Evolutionary conservation across 495 filamentous ascomycete genomes (phyloP).

Genomic region (Apiosordaria backusii): DNA sequence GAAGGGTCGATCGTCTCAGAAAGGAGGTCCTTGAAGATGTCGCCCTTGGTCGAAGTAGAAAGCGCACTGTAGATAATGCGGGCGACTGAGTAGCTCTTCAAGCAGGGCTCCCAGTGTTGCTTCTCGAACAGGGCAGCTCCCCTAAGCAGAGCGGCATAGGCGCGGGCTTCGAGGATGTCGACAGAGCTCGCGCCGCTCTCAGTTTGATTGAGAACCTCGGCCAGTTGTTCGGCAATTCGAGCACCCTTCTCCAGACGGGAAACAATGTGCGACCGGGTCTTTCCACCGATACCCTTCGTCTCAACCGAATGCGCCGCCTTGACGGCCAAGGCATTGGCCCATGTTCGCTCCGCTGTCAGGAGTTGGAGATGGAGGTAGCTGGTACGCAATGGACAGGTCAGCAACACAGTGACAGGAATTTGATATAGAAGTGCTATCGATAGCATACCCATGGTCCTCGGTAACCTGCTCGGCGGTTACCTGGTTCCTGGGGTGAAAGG

Average conservation of each 20-base stretch:
- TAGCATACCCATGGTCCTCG: constrained; percentile 67
- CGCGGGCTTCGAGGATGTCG: constrained; percentile 81
- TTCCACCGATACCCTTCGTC: constrained; percentile 70
- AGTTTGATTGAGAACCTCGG: constrained; percentile 55
- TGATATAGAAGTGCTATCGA: constrained; percentile 15
- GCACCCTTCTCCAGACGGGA: constrained; percentile 79
- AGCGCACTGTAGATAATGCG: constrained; percentile 80
- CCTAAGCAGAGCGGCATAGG: constrained; percentile 69
- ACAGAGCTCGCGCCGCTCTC: constrained; percentile 59
- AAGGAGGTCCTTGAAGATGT: constrained; percentile 80
- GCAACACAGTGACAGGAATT: constrained; percentile 8
- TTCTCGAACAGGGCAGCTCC: constrained; percentile 82
- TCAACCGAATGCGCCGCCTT: constrained; percentile 80
- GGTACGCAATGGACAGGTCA: constrained; percentile 9
- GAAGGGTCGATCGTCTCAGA: constrained; percentile 86
- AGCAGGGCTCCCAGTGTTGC: constrained; percentile 75
- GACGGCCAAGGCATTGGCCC: constrained; percentile 95
- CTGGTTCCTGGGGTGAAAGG: constrained; percentile 68
- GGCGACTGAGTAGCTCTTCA: constrained; percentile 69
- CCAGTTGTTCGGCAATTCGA: constrained; percentile 64
- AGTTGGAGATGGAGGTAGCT: constrained; percentile 80
- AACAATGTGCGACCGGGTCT: constrained; percentile 78
- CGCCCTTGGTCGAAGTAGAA: constrained; percentile 52
- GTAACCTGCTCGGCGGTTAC: constrained; percentile 76
- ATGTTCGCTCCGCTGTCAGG: constrained; percentile 84